phyloP scores from a whole-genome alignment of 2,329 filamentous ascomycete genomes.

The Pseudomassariella vexata region DNA sequence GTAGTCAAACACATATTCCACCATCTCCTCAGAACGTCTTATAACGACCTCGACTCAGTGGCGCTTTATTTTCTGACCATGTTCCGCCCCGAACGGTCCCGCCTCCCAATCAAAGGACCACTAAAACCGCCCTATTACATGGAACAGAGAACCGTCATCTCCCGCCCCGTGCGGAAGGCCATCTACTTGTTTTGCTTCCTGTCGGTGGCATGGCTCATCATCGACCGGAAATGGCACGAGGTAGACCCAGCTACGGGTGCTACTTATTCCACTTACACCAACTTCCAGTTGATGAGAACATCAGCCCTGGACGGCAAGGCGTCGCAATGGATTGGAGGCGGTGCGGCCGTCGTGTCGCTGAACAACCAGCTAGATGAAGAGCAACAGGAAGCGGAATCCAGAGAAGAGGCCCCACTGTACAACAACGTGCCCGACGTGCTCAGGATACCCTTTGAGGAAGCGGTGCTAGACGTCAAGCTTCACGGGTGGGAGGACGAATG shows the following conservation, averaged over 20 bases:
- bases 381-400: slow-evolving; percentile 2
- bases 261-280: no score
- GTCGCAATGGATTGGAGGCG: slow-evolving; percentile 18
- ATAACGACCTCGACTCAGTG: no score
- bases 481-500: slow-evolving; percentile 36
- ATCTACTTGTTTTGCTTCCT: slow-evolving; percentile 12
- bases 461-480: slow-evolving; percentile 28
- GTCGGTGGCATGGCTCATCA: slow-evolving; percentile 11
- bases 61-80: no score
- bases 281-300: slow-evolving; percentile 14
- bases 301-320: slow-evolving; percentile 9
- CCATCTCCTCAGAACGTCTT: no score
- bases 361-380: slow-evolving; percentile 4
- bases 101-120: slow-evolving; percentile 14
- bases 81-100: no score
- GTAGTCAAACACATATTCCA: no score
- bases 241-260: slow-evolving; percentile 6
- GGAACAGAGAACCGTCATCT: slow-evolving; percentile 16
- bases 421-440: slow-evolving; percentile 30
- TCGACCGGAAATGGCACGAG: slow-evolving; percentile 10
- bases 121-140: slow-evolving; percentile 16
- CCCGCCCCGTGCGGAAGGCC: slow-evolving; percentile 16
- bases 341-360: slow-evolving; percentile 10
- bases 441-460: slow-evolving; percentile 32
- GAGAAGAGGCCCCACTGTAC: slow-evolving; percentile 10